Conservation (phyloP, 257 asterid genomes). For the Nicotiana tabacum region DNA sequence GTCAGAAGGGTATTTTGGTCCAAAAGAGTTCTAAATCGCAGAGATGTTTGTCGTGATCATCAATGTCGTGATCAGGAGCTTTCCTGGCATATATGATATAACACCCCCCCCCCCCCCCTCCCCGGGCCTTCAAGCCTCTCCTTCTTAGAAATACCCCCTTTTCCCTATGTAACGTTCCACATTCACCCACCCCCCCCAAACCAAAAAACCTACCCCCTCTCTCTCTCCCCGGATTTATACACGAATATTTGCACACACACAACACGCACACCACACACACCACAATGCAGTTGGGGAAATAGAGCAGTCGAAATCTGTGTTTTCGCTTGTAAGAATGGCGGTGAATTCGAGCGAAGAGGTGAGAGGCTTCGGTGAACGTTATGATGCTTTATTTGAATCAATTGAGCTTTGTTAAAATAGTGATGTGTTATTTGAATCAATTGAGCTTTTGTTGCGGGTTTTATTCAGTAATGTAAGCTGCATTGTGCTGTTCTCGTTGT, state of each 20-base stretch:
- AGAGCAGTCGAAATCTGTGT: background rate
- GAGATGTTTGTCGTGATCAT: slow-evolving; percentile 29
- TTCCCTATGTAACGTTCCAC: slow-evolving; percentile 12
- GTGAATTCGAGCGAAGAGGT: slow-evolving; percentile 32
- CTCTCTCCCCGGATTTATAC: background rate
- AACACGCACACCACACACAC: background rate
- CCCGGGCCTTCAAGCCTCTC: background rate
- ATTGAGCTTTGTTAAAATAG: background rate
- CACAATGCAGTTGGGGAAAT: slow-evolving; percentile 13
- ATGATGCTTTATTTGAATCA: background rate
- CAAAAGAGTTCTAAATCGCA: background rate
- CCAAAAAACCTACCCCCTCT: background rate
- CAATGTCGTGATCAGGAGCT: slow-evolving; percentile 27
- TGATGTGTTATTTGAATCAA: background rate
- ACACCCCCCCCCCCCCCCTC: background rate
- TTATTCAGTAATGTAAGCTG: background rate
- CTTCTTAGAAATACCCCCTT: background rate
- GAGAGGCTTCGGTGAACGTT: background rate
- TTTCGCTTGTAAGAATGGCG: slow-evolving; percentile 18
- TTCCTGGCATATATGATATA: slow-evolving; percentile 12
- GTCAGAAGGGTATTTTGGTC: slow-evolving; percentile 11
- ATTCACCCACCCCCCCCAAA: background rate
- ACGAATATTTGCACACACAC: too few relatives aligned
- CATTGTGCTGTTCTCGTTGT: background rate
- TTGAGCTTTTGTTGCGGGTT: background rate